Evolutionary conservation across 1,139 yeast genomes (phyloP).

Genomic region (Hyphopichia khmerensis): DNA sequence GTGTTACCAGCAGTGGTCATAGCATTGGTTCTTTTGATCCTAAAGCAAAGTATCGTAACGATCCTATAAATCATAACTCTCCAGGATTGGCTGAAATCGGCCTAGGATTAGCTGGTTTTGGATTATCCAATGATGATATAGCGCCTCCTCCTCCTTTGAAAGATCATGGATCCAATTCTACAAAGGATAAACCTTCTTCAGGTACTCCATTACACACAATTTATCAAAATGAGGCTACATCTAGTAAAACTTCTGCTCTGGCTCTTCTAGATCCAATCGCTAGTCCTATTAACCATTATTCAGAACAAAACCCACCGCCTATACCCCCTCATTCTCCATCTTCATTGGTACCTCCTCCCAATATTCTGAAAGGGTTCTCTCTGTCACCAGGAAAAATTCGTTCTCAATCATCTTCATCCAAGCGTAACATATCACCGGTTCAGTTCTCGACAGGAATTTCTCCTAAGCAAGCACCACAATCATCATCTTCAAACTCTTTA

Average conservation of each 20-base stretch:
- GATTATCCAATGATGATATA: constrained; percentile 25
- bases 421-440: not conserved
- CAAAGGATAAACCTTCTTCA: constrained; percentile 3
- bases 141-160: constrained; percentile 17
- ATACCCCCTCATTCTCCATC: not conserved
- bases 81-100: constrained; percentile 18
- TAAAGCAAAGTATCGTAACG: constrained; percentile 12
- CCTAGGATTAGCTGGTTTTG: constrained; percentile 23
- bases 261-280: not conserved
- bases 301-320: constrained; percentile 2
- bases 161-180: not conserved
- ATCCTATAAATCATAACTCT: not conserved
- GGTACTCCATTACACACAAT: constrained; percentile 6
- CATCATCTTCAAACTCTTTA: constrained; percentile 12
- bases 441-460: not conserved
- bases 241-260: not conserved
- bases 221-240: constrained; percentile 11
- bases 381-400: not conserved
- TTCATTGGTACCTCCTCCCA: not conserved
- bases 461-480: constrained; percentile 2
- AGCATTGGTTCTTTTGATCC: constrained; percentile 34
- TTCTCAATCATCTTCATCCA: not conserved
- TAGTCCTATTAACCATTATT: not conserved
- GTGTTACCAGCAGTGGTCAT: constrained; percentile 14
- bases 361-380: not conserved